Evolutionary conservation across 2,329 filamentous ascomycete genomes (phyloP).

Genomic region (Verticillium zaregamsianum): DNA sequence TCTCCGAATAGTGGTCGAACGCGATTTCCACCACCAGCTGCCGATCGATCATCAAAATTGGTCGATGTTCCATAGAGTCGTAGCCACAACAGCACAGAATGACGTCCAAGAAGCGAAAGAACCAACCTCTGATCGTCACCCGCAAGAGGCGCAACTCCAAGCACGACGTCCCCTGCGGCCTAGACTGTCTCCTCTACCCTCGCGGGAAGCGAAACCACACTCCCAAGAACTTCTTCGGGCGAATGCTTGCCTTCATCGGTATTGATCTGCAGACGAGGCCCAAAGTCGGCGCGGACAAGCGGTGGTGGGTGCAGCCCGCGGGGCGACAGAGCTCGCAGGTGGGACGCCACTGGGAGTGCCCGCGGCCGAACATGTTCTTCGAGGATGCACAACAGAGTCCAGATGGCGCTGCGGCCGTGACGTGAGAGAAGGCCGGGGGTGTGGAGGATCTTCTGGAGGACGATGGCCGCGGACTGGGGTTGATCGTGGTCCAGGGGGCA

Average conservation of each 20-base stretch:
- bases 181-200: constrained; percentile 2
- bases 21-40: too few relatives aligned
- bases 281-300: neutral
- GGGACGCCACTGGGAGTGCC: constrained; percentile 1
- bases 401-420: neutral
- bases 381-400: neutral
- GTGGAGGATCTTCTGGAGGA: neutral
- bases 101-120: neutral
- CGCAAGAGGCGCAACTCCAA: constrained; percentile 3
- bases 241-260: neutral
- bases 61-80: too few relatives aligned
- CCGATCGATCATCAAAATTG: too few relatives aligned
- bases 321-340: neutral
- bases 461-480: neutral
- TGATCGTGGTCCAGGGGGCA: neutral
- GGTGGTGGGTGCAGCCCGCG: neutral
- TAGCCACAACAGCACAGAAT: neutral
- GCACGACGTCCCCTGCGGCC: constrained; percentile 2
- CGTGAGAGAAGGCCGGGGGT: neutral
- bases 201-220: neutral
- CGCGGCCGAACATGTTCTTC: constrained; percentile 1
- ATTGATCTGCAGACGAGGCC: constrained; percentile 3
- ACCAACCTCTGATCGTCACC: neutral
- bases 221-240: neutral
- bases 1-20: too few relatives aligned